A percentile compares a stretch with the other conserved stretches of the same genome.
Evolutionary conservation across 2,329 filamentous ascomycete species (phyloP).

Genomic region (Aspergillus puulaauensis): DNA sequence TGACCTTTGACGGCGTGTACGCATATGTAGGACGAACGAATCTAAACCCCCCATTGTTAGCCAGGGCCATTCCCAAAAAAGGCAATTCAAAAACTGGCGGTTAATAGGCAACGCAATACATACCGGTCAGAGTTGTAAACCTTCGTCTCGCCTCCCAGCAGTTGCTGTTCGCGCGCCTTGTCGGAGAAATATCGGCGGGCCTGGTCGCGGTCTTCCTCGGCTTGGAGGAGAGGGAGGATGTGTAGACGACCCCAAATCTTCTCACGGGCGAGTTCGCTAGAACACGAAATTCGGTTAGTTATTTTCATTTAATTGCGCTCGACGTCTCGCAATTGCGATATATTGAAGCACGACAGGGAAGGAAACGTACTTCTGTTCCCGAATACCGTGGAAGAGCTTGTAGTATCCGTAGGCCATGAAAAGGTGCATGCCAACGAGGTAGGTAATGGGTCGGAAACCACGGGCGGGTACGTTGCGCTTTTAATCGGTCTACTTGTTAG

Average conservation of each 20-base stretch:
- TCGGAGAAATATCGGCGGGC: slow-evolving; percentile 84
- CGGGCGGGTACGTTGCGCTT: slow-evolving; percentile 85
- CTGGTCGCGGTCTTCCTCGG: slow-evolving; percentile 94
- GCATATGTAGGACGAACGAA: slow-evolving; percentile 81
- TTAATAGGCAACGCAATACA: slow-evolving; percentile 30
- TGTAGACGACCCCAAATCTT: slow-evolving; percentile 99
- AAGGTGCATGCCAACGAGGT: slow-evolving; percentile 72
- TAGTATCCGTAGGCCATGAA: slow-evolving; percentile 92
- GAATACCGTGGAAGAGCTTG: slow-evolving; percentile 75
- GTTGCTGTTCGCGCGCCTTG: slow-evolving; percentile 83
- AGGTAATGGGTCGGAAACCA: slow-evolving; percentile 80
- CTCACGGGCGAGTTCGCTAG: slow-evolving; percentile 87
- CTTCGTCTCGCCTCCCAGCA: slow-evolving; percentile 79
- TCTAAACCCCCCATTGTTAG: slow-evolving; percentile 44
- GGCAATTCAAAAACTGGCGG: background rate
- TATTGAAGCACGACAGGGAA: background rate
- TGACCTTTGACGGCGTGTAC: slow-evolving; percentile 63
- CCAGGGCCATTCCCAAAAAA: background rate
- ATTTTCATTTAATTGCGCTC: background rate
- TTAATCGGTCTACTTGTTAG: slow-evolving; percentile 35
- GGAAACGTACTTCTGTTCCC: slow-evolving; percentile 80
- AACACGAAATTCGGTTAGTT: background rate
- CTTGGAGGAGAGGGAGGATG: slow-evolving; percentile 88
- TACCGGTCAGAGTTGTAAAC: slow-evolving; percentile 89
- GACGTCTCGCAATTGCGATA: background rate